Evolutionary conservation across 257 asterid genomes (phyloP).

Genomic region (Nicotiana sylvestris): DNA sequence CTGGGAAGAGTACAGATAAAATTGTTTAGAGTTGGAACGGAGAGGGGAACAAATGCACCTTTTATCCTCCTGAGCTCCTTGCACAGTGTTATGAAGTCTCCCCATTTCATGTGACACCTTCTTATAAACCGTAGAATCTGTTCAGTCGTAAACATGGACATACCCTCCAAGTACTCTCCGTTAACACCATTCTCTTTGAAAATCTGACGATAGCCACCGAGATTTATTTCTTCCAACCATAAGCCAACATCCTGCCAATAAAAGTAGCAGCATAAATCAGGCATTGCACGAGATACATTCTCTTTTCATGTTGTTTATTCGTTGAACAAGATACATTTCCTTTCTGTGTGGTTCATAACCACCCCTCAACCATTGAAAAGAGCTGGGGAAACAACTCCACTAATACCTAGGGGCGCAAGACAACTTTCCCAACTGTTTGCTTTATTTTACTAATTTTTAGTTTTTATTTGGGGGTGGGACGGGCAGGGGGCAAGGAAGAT

Average conservation of each 20-base stretch:
- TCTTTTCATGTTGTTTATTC: background rate
- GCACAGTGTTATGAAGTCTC: conserved; percentile 97
- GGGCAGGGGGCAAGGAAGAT: background rate
- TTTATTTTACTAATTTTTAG: background rate
- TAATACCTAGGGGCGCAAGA: too few relatives aligned
- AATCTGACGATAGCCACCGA: conserved; percentile 78
- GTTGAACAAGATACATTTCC: background rate
- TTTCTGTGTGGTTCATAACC: background rate
- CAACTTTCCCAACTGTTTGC: background rate
- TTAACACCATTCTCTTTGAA: conserved; percentile 93
- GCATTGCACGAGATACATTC: background rate
- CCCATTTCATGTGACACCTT: conserved; percentile 99
- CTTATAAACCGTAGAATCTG: conserved; percentile 98
- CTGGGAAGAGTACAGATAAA: background rate
- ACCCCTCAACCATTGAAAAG: background rate
- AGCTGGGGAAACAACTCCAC: background rate
- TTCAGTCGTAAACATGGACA: conserved; percentile 98
- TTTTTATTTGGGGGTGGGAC: background rate
- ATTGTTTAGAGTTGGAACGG: background rate
- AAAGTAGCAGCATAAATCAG: conserved; percentile 18
- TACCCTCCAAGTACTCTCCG: conserved; percentile 96
- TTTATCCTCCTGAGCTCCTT: conserved; percentile 99
- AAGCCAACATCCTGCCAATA: conserved; percentile 82
- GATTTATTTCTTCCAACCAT: conserved; percentile 97
- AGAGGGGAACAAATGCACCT: conserved; percentile 42